Conservation (phyloP, 257 asterid species). For the Ehretia macrophylla region DNA sequence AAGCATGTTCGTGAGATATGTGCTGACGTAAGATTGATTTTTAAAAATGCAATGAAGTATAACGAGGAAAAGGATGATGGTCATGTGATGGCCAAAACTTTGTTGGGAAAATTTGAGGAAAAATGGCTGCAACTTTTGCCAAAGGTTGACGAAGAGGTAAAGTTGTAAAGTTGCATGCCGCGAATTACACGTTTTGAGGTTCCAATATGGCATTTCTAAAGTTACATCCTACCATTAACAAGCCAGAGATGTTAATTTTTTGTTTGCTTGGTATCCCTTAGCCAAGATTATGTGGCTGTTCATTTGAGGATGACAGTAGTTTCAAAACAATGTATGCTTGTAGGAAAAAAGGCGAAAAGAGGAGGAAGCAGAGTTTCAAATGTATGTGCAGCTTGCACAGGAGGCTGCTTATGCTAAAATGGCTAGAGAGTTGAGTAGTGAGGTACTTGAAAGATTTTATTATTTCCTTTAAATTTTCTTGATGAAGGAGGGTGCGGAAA, state of each 20-base stretch:
- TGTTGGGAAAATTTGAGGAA: slow-evolving; percentile 80
- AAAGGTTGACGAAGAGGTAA: slow-evolving; percentile 90
- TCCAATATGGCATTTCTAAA: too few species aligned
- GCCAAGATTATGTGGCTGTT: neutral
- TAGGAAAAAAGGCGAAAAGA: slow-evolving; percentile 74
- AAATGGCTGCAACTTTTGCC: slow-evolving; percentile 86
- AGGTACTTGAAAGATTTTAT: slow-evolving; percentile 35
- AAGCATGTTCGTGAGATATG: slow-evolving; percentile 82
- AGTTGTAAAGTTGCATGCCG: neutral
- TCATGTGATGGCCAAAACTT: slow-evolving; percentile 67
- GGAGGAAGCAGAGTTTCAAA: slow-evolving; percentile 76
- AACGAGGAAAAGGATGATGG: slow-evolving; percentile 88
- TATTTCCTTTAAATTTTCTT: neutral
- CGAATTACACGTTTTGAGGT: too few species aligned
- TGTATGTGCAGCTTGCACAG: slow-evolving; percentile 50
- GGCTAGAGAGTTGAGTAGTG: slow-evolving; percentile 66
- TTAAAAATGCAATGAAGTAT: slow-evolving; percentile 88
- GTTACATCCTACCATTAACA: too few species aligned
- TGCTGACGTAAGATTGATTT: slow-evolving; percentile 74
- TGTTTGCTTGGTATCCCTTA: neutral
- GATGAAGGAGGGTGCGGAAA: too few species aligned
- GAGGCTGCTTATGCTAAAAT: slow-evolving; percentile 67
- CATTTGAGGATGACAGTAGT: neutral
- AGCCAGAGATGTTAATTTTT: too few species aligned
- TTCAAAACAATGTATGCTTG: slow-evolving; percentile 1